Base-by-base conservation (phyloP, 768 basidiomycete species). In the Russula vinacea region DNA sequence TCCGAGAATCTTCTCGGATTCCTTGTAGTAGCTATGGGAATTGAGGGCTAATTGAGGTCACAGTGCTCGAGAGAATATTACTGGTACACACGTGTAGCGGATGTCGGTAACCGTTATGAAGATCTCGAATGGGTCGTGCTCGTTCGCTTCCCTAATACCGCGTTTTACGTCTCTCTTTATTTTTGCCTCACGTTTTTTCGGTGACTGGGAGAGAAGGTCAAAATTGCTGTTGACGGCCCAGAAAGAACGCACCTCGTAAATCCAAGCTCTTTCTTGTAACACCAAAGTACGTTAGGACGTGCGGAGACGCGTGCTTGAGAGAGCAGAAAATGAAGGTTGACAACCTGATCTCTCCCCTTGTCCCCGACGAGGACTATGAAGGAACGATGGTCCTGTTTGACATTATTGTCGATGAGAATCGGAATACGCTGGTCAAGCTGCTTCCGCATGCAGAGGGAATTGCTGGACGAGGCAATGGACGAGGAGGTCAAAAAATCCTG, bases 91-190 rank as follows among this genome's bases (percentile, higher is more conserved):
- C 86, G 92, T 94, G 79, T 99, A 99, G 61, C 96, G 88, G 64
- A 99, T 98, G 74, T 99, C 96, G 4, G 96, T 98, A n/a, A 98
- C 95, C 0, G 92, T 91, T 14, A 98, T 88, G 73, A 99, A 99
- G 49, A 98, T 92, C 77, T 99, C 97, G 74, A 99, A 98, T 1
- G 97, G 96, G 74, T 92, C 87, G 73, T 97, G 92, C 63, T 99
- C 94, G 72, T 97, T 95, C 2, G 89, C 85, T 71, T 99, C 96
- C 29, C 97, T 83, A 39, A 94, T 84, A 6, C 96, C 96, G 14
- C 93, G 85, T 76, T 97, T 98, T 35, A 97, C 87, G 73, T 99
- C 95, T 58, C 93, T 82, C 75, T 97, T 98, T 69, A 98, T 94
- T 78, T 95, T 98, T 33, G 88, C 90, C 75, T 98, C 96, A 56